A percentile compares a stretch with the other conserved stretches of the same genome.
Conservation (phyloP, 2,329 filamentous ascomycete genomes). For the Myriosclerotinia curreyana region DNA sequence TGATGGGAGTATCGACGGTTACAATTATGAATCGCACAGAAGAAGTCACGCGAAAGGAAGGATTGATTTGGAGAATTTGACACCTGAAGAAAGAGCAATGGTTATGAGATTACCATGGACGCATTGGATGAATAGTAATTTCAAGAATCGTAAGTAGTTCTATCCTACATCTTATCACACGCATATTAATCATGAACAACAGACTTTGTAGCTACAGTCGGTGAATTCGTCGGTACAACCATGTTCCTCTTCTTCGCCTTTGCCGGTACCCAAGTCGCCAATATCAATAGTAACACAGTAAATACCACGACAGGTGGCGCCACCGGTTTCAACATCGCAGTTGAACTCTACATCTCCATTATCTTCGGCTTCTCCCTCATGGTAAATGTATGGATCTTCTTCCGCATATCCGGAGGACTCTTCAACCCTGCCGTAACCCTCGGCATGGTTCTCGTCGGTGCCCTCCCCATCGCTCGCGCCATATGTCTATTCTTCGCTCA, state of each 20-base stretch:
- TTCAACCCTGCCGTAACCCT: conserved; percentile 49
- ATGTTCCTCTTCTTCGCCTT: conserved; percentile 42
- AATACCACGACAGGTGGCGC: conserved; percentile 13
- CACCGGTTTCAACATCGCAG: conserved; percentile 36
- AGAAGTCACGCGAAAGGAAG: conserved; percentile 14
- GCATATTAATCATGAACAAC: background rate
- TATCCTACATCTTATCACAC: background rate
- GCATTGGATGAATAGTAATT: conserved; percentile 47
- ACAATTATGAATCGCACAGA: conserved; percentile 31
- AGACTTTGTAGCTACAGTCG: conserved; percentile 36
- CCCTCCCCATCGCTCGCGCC: conserved; percentile 38
- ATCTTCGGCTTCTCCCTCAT: conserved; percentile 43
- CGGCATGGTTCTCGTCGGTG: conserved; percentile 41
- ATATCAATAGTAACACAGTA: conserved; percentile 30
- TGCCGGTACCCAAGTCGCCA: conserved; percentile 36
- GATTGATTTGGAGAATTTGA: conserved; percentile 44
- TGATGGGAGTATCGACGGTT: conserved; percentile 33
- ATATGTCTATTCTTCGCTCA: conserved; percentile 40
- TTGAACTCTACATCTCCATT: conserved; percentile 41
- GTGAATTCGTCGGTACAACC: conserved; percentile 40
- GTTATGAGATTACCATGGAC: conserved; percentile 47
- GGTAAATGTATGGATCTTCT: conserved; percentile 56
- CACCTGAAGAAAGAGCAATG: conserved; percentile 43
- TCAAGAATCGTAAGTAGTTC: conserved; percentile 42
- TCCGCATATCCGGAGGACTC: conserved; percentile 50